These are phyloP conservation scores for Fraxinus pennsylvanica DNA, from an alignment of 257 asterid genomes.

Conservation along the genomic window DNA sequence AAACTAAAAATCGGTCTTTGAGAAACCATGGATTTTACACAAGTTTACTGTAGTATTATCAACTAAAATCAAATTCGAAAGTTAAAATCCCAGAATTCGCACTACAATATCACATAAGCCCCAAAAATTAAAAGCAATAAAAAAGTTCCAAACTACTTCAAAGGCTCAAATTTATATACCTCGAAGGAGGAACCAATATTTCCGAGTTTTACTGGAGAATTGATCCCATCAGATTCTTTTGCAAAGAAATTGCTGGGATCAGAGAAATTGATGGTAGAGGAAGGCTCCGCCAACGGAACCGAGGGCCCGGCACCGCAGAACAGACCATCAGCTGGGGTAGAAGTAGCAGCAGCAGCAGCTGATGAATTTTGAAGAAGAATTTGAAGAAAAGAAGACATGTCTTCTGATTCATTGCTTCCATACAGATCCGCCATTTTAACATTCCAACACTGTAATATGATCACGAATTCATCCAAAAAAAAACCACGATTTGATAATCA, in stretches of 20 bases:
- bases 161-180: conserved; percentile 32
- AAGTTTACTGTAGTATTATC: neutral
- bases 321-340: conserved; percentile 38
- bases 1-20: neutral
- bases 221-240: conserved; percentile 58
- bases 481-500: neutral
- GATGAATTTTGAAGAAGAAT: conserved; percentile 66
- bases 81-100: neutral
- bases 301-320: conserved; percentile 37
- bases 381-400: conserved; percentile 64
- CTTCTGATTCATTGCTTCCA: conserved; percentile 67
- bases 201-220: conserved; percentile 44
- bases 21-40: neutral
- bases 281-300: conserved; percentile 42
- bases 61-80: neutral
- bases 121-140: neutral
- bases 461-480: conserved; percentile 26
- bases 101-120: neutral
- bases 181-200: conserved; percentile 40
- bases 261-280: conserved; percentile 60
- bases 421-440: conserved; percentile 70
- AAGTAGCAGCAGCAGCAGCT: conserved; percentile 41
- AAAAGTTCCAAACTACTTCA: neutral
- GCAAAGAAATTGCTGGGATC: conserved; percentile 58
- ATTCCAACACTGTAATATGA: neutral